Conservation (phyloP, 768 basidiomycete species). For the Russula olivacea region DNA sequence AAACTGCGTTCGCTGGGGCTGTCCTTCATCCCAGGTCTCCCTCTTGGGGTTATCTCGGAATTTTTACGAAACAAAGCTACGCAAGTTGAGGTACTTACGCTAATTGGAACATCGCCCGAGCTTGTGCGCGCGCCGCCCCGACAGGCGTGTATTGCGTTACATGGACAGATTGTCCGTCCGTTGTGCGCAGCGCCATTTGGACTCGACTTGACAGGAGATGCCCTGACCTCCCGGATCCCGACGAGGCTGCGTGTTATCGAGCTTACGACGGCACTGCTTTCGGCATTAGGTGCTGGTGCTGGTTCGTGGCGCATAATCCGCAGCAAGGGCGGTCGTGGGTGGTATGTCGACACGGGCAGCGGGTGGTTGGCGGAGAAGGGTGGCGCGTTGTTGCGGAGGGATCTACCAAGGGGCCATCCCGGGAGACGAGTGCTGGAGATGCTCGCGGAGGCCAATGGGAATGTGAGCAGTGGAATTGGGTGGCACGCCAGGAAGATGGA, state of each 20-base stretch:
- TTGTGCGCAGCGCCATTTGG: conserved; percentile 74
- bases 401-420: conserved; percentile 46
- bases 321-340: conserved; percentile 89
- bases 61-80: conserved; percentile 65
- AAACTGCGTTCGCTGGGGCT: conserved; percentile 83
- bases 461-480: conserved; percentile 85
- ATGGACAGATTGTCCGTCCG: conserved; percentile 72
- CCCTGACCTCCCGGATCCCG: conserved; percentile 40
- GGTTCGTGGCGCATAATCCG: conserved; percentile 85
- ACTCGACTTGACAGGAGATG: conserved; percentile 42
- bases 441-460: conserved; percentile 75
- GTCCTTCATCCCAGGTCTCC: conserved; percentile 72
- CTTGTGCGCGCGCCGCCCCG: conserved; percentile 47
- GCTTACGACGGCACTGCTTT: conserved; percentile 63
- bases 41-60: conserved; percentile 54
- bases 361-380: conserved; percentile 59
- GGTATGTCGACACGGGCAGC: conserved; percentile 88
- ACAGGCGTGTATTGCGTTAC: conserved; percentile 69
- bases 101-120: conserved; percentile 58
- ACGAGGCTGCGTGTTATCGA: conserved; percentile 86
- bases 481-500: conserved; percentile 93
- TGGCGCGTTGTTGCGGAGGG: conserved; percentile 38
- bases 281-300: conserved; percentile 68
- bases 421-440: conserved; percentile 65
- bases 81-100: conserved; percentile 80